Conservation (phyloP, 176 grass and related monocot genomes). For the Oryza glumipatula region DNA sequence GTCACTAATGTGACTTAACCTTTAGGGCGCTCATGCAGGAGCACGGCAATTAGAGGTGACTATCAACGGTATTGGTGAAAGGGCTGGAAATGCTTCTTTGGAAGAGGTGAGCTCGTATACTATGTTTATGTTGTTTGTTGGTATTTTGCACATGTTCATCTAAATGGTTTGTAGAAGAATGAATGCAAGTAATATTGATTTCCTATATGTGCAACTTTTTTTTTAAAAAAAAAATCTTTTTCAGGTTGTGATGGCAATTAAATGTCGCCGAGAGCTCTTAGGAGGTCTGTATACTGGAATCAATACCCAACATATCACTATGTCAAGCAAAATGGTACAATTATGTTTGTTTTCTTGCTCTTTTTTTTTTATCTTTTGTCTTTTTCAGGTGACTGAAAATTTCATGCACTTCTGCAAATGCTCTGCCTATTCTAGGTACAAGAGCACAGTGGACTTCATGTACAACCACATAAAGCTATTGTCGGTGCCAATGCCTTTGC, state of each 20-base stretch:
- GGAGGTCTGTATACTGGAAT: constrained; percentile 89
- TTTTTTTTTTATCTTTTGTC: not conserved
- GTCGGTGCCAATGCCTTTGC: constrained; percentile 99
- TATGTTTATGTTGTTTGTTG: constrained; percentile 18
- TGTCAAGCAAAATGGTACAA: constrained; percentile 94
- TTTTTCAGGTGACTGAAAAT: constrained; percentile 27
- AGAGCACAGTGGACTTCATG: constrained; percentile 87
- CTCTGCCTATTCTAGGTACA: constrained; percentile 68
- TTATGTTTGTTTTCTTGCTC: constrained; percentile 14
- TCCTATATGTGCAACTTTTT: not conserved
- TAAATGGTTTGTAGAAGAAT: not conserved
- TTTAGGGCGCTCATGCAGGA: constrained; percentile 84
- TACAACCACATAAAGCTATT: constrained; percentile 99
- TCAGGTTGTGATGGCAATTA: constrained; percentile 93
- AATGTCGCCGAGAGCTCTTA: constrained; percentile 78
- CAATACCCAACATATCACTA: constrained; percentile 78
- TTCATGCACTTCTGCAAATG: not conserved
- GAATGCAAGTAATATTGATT: not conserved
- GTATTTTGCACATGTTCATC: not conserved
- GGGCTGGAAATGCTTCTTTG: constrained; percentile 97
- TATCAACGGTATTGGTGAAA: constrained; percentile 98
- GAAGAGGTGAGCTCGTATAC: constrained; percentile 70
- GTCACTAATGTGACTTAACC: constrained; percentile 56
- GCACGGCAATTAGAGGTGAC: constrained; percentile 94
- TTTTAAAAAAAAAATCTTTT: not conserved